Percentiles rank a stretch among this genome's conserved stretches.
These are phyloP conservation scores for Arachnopeziza araneosa DNA, from an alignment of 2,329 filamentous ascomycete species.

Conservation along the genomic window DNA sequence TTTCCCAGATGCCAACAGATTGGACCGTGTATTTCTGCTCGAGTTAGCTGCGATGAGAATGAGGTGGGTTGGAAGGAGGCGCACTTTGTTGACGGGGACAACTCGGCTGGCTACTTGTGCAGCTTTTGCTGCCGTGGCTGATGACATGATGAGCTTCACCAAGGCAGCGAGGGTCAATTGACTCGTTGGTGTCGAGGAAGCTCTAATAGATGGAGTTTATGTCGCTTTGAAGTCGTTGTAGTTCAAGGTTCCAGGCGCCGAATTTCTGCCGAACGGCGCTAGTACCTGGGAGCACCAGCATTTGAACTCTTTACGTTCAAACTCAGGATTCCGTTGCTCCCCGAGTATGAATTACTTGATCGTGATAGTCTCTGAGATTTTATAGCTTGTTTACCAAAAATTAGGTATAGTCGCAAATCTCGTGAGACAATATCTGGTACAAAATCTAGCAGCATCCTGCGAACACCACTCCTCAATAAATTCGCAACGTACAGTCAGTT, in stretches of 20 bases:
- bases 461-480: too few species aligned
- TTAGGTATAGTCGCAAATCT: background rate
- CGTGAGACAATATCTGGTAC: background rate
- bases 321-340: background rate
- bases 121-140: constrained; percentile 47
- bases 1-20: constrained; percentile 83
- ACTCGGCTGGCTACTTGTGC: constrained; percentile 50
- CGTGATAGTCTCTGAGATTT: too few species aligned
- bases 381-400: background rate
- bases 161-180: constrained; percentile 22
- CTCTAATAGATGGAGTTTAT: background rate
- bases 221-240: constrained; percentile 10
- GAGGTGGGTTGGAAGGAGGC: constrained; percentile 22
- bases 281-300: background rate
- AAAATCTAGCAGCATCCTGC: background rate
- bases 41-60: constrained; percentile 13
- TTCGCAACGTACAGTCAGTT: background rate
- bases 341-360: too few species aligned
- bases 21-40: constrained; percentile 91
- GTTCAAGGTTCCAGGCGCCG: constrained; percentile 2
- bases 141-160: constrained; percentile 39
- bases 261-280: constrained; percentile 6
- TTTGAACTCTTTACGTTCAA: background rate
- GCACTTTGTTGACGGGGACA: constrained; percentile 55
- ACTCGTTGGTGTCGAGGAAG: constrained; percentile 14